Evolutionary conservation across 2,329 filamentous ascomycete genomes (phyloP), one percentile per base, ranked within the genome.

Genomic region (Trichocomaceae sp.): DNA sequence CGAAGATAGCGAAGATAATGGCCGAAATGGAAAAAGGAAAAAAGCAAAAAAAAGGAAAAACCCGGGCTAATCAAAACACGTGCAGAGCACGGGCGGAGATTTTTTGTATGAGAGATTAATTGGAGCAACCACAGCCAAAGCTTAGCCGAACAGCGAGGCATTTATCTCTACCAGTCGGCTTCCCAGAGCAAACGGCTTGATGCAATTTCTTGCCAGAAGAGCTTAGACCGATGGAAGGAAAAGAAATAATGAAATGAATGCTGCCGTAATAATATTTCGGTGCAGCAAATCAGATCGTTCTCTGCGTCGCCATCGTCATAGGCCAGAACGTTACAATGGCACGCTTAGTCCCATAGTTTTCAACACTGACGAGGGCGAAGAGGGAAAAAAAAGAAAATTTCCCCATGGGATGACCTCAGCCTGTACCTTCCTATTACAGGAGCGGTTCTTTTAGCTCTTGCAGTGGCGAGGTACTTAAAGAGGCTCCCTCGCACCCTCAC

Each of bases 61-160:
- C 23, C 23, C 31, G 31, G 31, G 31, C 13, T 35, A 26, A 26
- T 26, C 23, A 26, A 26, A 26, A 26, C 23, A 26, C 33, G 23
- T 26, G 23, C 23, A 26, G 23, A 26, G 23, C 23, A 26, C 23
- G 35, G 35, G 35, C 35, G 35, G 35, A 26, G 7, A 4, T 7
- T 26, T 7, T 41, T 48, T 17, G 39, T 55, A 55, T 56, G 54
- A 56, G 54, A 56, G 54, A 56, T 51, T 56, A 47, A 52, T 56
- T 47, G 42, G 42, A 50, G 29, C 54, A 56, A 56, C 54, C 54
- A 56, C 20, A 47, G n/a, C 31, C 37, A 26, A 17, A 41, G 13
- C 47, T 39, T 23, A 50, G 31, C 17, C 2, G 9, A 3, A 6
- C 48, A 23, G 19, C 52, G 54, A 56, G 54, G 54, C 39, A 56